Percentiles rank a stretch among this genome's conserved stretches.
These are phyloP conservation scores for Noccaea bulbosa DNA, from an alignment of 345 rosid genomes.

Conservation along the genomic window DNA sequence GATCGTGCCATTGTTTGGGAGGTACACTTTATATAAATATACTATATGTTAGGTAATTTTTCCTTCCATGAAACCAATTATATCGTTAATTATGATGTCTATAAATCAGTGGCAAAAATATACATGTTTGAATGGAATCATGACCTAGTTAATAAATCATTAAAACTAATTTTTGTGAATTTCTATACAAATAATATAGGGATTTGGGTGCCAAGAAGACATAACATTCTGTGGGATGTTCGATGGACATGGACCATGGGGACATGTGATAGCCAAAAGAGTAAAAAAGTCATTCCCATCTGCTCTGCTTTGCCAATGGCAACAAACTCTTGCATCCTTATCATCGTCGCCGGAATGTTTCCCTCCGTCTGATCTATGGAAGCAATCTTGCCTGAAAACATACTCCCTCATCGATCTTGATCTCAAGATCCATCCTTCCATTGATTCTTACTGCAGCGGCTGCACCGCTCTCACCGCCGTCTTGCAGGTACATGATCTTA, in stretches of 20 bases:
- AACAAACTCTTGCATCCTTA: constrained; percentile 54
- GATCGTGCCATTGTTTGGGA: constrained; percentile 84
- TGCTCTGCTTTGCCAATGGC: constrained; percentile 81
- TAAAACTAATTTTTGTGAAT: background rate
- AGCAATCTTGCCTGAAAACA: constrained; percentile 68
- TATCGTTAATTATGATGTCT: constrained; percentile 6
- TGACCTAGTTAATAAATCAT: background rate
- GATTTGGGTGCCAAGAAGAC: constrained; percentile 89
- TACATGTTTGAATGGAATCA: background rate
- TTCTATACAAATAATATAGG: constrained; percentile 45
- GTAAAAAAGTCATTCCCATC: constrained; percentile 59
- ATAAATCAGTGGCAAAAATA: constrained; percentile 5
- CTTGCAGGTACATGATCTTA: constrained; percentile 58
- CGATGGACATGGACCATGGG: constrained; percentile 99
- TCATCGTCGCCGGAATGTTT: constrained; percentile 45
- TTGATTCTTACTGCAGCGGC: constrained; percentile 76
- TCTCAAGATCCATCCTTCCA: constrained; percentile 63
- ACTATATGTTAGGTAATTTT: constrained; percentile 26
- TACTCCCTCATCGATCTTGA: constrained; percentile 71
- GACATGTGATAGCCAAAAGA: constrained; percentile 70
- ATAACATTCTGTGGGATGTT: constrained; percentile 80
- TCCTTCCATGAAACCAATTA: constrained; percentile 8
- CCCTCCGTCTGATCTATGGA: constrained; percentile 68
- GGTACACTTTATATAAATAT: constrained; percentile 47
- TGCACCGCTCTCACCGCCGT: constrained; percentile 76